Base-by-base conservation (phyloP, 305 asterid genomes). In the Fraxinus albicans region DNA sequence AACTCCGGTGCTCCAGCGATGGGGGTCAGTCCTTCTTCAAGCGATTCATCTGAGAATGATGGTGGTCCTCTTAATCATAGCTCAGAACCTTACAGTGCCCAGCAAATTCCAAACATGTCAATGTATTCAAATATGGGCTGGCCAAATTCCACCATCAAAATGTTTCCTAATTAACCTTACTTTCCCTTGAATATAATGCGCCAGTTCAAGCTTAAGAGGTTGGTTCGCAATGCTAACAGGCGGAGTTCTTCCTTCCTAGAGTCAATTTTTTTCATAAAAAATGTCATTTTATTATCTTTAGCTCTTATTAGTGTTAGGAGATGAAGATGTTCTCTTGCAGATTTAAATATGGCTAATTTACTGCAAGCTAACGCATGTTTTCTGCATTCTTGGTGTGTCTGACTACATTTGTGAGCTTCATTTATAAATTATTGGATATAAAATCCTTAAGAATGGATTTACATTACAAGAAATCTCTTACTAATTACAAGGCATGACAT, bases 91-190 rank as follows among this genome's bases (percentile, higher is more conserved):
- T 90, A 86, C 42, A 76, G 81, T 70, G 86, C 83, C 50, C 93
- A 89, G 58, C 90, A 91, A 23, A 83, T 87, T 19, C 97, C 88
- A 72, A 88, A 83, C 70, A 80, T 91, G 89, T 88, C 88, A 0
- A 90, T 94, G 89, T 95, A 88, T 83, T 81, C 96, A 19, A 89
- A 75, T 80, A 88, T 92, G 91, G 94, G 89, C 40, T 95, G 98
- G 98, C 88, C 92, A 67, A 92, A 89, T 85, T 85, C 89, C 65
- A 13, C 90, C 31, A 84, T 91, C 82, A 93, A 92, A 86, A 93
- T 92, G 94, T 92, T 83, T 81, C 94, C 92, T 6, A 83, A 86
- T 84, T 88, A 87, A 84, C 65, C 75, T 33, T 31, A 63, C 36
- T 21, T 63, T 35, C 40, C 73, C 38, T 67, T 72, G 82, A 35